Conservation (phyloP, 192 early-diverging fungal genomes). For the Podila horticola region DNA sequence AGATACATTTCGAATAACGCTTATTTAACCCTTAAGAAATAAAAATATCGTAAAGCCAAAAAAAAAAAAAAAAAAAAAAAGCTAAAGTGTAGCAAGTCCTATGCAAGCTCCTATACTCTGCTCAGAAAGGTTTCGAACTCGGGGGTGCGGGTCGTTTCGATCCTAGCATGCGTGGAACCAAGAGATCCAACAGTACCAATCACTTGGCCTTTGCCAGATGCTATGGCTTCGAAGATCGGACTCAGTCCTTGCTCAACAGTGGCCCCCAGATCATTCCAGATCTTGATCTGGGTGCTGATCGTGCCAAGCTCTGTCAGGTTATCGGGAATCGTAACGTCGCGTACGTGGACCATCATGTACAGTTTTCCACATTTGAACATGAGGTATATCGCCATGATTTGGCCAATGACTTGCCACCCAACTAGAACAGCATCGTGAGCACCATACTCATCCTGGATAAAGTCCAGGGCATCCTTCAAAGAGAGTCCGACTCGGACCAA, state of each 20-base stretch:
- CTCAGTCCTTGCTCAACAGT: slow-evolving; percentile 15
- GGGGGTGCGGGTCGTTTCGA: slow-evolving; percentile 15
- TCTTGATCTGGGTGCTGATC: slow-evolving; percentile 14
- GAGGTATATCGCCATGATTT: slow-evolving; percentile 14
- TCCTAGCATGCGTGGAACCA: not conserved
- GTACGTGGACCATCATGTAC: slow-evolving; percentile 11
- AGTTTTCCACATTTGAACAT: slow-evolving; percentile 12
- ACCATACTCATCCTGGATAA: slow-evolving; percentile 21
- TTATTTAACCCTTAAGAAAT: too few species aligned
- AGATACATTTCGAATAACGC: too few species aligned
- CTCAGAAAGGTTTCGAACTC: slow-evolving; percentile 25
- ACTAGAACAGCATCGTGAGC: slow-evolving; percentile 20
- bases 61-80: too few species aligned
- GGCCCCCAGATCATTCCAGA: slow-evolving; percentile 15
- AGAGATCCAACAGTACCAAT: not conserved
- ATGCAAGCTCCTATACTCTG: slow-evolving; percentile 3
- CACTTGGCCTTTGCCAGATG: slow-evolving; percentile 3
- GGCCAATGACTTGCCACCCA: slow-evolving; percentile 25
- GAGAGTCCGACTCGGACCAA: slow-evolving; percentile 29
- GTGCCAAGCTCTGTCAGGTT: slow-evolving; percentile 8
- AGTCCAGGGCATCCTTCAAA: slow-evolving; percentile 36
- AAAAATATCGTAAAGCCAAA: too few species aligned
- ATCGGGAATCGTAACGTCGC: slow-evolving; percentile 7
- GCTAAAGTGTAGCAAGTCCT: too few species aligned
- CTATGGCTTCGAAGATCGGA: slow-evolving; percentile 13